A percentile compares a stretch with the other conserved stretches of the same genome.
Conservation (phyloP, 2,329 filamentous ascomycete genomes). For the Madurella fahalii region DNA sequence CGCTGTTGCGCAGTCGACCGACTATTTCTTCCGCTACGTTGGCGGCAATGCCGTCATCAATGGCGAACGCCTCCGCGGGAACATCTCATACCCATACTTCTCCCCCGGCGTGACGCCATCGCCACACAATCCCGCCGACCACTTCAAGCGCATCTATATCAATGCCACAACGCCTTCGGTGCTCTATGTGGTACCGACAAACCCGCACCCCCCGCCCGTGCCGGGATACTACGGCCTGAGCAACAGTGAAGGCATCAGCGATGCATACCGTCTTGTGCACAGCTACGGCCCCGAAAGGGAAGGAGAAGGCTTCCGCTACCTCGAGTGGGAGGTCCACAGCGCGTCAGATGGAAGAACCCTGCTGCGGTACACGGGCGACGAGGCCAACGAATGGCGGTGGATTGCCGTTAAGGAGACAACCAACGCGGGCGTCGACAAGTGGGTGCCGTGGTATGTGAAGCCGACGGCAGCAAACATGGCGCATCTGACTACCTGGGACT, state of each 20-base stretch:
- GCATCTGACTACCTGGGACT: constrained; percentile 15
- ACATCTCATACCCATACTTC: constrained; percentile 13
- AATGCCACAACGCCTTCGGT: neutral
- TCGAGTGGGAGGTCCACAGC: constrained; percentile 2
- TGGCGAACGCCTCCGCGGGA: constrained; percentile 19
- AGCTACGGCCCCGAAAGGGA: constrained; percentile 15
- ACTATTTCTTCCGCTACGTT: constrained; percentile 22
- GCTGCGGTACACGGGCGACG: constrained; percentile 7
- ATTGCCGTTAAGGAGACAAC: constrained; percentile 17
- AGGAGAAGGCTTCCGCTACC: constrained; percentile 5
- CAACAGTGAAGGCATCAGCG: constrained; percentile 10
- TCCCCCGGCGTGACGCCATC: constrained; percentile 16
- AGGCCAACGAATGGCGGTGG: constrained; percentile 13
- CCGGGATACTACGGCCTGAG: constrained; percentile 22
- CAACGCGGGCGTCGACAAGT: constrained; percentile 9
- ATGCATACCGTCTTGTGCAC: constrained; percentile 18
- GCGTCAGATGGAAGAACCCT: neutral
- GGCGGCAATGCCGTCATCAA: constrained; percentile 12
- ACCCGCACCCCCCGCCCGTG: constrained; percentile 23
- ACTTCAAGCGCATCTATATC: constrained; percentile 16
- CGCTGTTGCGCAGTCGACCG: neutral
- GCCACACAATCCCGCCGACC: constrained; percentile 17
- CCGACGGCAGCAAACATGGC: constrained; percentile 5
- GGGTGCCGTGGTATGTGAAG: constrained; percentile 22
- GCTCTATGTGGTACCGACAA: constrained; percentile 18